Evolutionary conservation across 1,139 yeast species (phyloP).

Genomic region (Geotrichum fermentans): DNA sequence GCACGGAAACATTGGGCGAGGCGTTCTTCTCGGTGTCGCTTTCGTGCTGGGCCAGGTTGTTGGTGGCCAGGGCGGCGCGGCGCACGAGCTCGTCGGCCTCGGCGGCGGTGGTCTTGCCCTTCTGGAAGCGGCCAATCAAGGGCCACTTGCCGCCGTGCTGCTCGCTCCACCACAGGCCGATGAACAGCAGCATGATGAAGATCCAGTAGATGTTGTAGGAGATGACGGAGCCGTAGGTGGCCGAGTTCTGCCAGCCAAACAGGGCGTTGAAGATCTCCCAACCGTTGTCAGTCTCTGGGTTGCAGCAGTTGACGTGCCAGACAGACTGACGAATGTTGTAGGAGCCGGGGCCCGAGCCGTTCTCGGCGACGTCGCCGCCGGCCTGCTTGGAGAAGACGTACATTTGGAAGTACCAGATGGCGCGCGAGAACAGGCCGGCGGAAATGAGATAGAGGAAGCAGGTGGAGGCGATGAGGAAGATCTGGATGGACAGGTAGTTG

Average conservation of each 20-base stretch:
- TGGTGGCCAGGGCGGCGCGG: conserved; percentile 32
- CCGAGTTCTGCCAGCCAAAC: conserved; percentile 93
- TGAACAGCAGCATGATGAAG: conserved; percentile 51
- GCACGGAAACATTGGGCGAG: background rate
- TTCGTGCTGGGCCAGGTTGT: conserved; percentile 1
- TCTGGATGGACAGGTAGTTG: conserved; percentile 67
- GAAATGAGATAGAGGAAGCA: conserved; percentile 81
- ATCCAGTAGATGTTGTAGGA: conserved; percentile 77
- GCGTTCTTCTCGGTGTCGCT: conserved; percentile 15
- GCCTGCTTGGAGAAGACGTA: conserved; percentile 62
- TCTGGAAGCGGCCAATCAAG: conserved; percentile 24
- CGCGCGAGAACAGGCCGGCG: conserved; percentile 85
- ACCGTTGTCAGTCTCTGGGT: conserved; percentile 83
- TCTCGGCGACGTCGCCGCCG: conserved; percentile 85
- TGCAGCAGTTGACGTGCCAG: conserved; percentile 97
- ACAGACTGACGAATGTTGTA: conserved; percentile 73
- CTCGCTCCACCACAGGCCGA: conserved; percentile 55
- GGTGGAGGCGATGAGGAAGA: conserved; percentile 77
- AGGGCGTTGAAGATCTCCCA: conserved; percentile 92
- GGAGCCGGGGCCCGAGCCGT: conserved; percentile 92
- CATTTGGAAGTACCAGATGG: conserved; percentile 84
- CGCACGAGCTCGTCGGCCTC: conserved; percentile 34
- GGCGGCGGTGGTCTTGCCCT: conserved; percentile 28
- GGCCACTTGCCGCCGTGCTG: conserved; percentile 38
- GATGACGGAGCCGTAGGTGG: conserved; percentile 86